Evolutionary conservation across 345 rosid species (phyloP).

Genomic region (Cardamine chenopodiifolia): DNA sequence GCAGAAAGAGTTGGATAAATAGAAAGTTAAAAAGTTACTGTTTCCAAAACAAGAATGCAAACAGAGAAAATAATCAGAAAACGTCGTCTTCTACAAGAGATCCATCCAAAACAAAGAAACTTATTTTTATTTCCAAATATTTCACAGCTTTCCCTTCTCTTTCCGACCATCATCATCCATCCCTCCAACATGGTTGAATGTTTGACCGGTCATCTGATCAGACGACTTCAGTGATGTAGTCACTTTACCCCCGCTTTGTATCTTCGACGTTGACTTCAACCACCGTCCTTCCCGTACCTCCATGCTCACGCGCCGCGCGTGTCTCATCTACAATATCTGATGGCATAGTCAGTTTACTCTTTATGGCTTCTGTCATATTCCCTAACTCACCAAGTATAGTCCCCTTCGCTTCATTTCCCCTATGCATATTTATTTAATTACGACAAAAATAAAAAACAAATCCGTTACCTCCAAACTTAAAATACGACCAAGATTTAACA

Average conservation of each 20-base stretch:
- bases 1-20: not conserved
- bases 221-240: constrained; percentile 48
- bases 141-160: not conserved
- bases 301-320: constrained; percentile 44
- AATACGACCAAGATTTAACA: not conserved
- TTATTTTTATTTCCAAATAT: not conserved
- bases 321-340: constrained; percentile 44
- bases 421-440: not conserved
- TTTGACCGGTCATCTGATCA: constrained; percentile 60
- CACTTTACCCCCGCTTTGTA: constrained; percentile 16
- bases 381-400: constrained; percentile 45
- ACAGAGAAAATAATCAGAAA: not conserved
- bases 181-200: constrained; percentile 70
- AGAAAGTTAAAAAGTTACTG: not conserved
- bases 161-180: constrained; percentile 21
- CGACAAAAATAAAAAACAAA: not conserved
- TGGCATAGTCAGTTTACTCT: constrained; percentile 50
- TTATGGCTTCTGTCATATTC: constrained; percentile 46
- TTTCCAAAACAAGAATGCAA: not conserved
- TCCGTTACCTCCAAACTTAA: not conserved
- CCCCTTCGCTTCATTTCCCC: constrained; percentile 48
- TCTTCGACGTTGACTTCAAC: constrained; percentile 29
- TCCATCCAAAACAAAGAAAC: not conserved
- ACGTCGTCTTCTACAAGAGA: not conserved
- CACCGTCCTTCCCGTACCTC: constrained; percentile 39